phyloP scores from a whole-genome alignment of 1,284 basidiomycete genomes.

The Pisolithus thermaeus region DNA sequence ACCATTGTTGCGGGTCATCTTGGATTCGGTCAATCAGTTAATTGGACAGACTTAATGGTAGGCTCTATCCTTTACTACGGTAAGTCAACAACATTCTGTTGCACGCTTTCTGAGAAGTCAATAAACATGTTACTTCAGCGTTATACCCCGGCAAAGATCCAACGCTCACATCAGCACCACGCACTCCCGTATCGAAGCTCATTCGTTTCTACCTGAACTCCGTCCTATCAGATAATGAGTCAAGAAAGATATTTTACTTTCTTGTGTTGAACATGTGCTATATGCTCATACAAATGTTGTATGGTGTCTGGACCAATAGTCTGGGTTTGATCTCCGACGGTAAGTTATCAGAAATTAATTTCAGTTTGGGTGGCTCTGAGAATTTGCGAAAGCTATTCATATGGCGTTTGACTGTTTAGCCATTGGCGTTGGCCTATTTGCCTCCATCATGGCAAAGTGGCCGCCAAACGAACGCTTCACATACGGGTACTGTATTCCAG shows the following conservation, averaged over 20 bases:
- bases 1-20: conserved; percentile 45
- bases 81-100: conserved; percentile 26
- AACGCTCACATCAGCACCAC: conserved; percentile 39
- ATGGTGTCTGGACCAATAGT: conserved; percentile 97
- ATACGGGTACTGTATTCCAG: conserved; percentile 64
- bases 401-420: conserved; percentile 99
- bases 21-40: conserved; percentile 49
- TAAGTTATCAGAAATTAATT: conserved; percentile 33
- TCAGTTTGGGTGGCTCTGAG: background rate
- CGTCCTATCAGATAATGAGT: conserved; percentile 87
- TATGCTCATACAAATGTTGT: conserved; percentile 94
- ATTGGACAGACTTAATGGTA: conserved; percentile 50
- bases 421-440: conserved; percentile 92
- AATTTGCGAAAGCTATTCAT: conserved; percentile 74
- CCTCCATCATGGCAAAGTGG: conserved; percentile 98
- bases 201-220: conserved; percentile 77
- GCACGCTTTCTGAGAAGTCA: background rate
- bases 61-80: conserved; percentile 54
- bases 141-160: conserved; percentile 48
- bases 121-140: conserved; percentile 33
- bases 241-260: conserved; percentile 96
- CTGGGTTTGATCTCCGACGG: conserved; percentile 96
- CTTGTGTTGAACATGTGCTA: conserved; percentile 91
- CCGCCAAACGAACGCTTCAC: conserved; percentile 92
- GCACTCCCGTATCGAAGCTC: conserved; percentile 53